Evolutionary conservation across 768 basidiomycete species (phyloP).

Genomic region (Boletus rubescentipes): DNA sequence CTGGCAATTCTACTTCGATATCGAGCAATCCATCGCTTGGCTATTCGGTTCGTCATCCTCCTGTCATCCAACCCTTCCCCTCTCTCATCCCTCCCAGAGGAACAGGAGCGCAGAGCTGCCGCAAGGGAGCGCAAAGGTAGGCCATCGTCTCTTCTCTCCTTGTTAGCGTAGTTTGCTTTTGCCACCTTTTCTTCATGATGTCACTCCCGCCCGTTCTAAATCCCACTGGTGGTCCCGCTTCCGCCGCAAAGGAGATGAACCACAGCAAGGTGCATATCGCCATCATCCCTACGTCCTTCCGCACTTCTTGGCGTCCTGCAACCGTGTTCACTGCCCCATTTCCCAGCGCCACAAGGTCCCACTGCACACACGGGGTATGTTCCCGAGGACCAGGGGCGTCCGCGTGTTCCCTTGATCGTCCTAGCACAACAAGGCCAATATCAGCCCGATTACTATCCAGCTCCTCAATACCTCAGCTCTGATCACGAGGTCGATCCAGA

Average conservation of each 20-base stretch:
- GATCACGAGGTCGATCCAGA: constrained; percentile 23
- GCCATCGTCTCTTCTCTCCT: constrained; percentile 36
- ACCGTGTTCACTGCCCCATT: constrained; percentile 17
- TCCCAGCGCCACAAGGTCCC: constrained; percentile 19
- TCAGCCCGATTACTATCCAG: constrained; percentile 29
- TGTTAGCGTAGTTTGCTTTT: constrained; percentile 37
- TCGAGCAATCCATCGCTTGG: constrained; percentile 73
- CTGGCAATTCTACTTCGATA: constrained; percentile 88
- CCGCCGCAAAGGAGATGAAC: constrained; percentile 36
- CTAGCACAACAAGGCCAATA: constrained; percentile 54
- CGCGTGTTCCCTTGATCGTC: constrained; percentile 59
- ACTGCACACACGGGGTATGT: constrained; percentile 22
- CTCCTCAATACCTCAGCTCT: constrained; percentile 23
- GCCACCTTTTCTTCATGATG: constrained; percentile 33
- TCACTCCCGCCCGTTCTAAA: constrained; percentile 29
- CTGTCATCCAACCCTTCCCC: not conserved
- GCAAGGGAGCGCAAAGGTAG: constrained; percentile 85
- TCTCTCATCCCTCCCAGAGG: constrained; percentile 45
- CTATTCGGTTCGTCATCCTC: constrained; percentile 56
- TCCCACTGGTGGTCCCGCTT: constrained; percentile 36
- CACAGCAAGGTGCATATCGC: constrained; percentile 60
- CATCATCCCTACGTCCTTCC: constrained; percentile 29
- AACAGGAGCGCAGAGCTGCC: constrained; percentile 59
- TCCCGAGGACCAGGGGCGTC: constrained; percentile 35
- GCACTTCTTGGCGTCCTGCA: constrained; percentile 11